Conservation (phyloP, 2,329 filamentous ascomycete species). For the Neonectria punicea region DNA sequence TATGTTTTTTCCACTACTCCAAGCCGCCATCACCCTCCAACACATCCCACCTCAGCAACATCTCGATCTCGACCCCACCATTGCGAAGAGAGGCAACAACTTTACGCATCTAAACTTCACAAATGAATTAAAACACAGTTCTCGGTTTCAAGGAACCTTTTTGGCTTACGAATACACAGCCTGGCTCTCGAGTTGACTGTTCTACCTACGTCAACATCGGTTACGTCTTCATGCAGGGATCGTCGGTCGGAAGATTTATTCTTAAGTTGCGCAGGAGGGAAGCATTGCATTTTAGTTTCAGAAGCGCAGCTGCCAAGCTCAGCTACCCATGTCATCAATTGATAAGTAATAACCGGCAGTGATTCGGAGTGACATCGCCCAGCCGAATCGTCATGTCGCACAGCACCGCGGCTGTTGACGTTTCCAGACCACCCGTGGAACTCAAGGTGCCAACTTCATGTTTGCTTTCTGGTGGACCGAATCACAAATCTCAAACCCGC, state of each 20-base stretch:
- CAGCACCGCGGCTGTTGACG: background rate
- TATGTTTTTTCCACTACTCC: slow-evolving; percentile 5
- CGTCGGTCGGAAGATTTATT: slow-evolving; percentile 8
- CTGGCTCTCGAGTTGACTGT: background rate
- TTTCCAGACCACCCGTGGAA: background rate
- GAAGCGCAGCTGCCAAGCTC: slow-evolving; percentile 1
- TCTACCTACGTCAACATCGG: background rate
- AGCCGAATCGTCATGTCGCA: background rate
- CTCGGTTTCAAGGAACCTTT: background rate
- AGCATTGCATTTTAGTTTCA: slow-evolving; percentile 16
- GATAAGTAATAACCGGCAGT: background rate
- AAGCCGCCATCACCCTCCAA: background rate
- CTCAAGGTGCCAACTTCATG: background rate
- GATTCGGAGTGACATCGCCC: background rate
- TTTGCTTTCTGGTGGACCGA: background rate
- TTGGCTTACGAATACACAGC: background rate
- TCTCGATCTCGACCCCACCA: background rate
- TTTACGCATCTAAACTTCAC: background rate
- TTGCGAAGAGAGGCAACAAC: background rate
- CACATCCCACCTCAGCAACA: background rate
- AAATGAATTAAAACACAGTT: background rate
- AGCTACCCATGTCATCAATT: slow-evolving; percentile 2
- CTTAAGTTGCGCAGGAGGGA: slow-evolving; percentile 4
- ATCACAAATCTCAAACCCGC: background rate
- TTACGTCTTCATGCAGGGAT: slow-evolving; percentile 13